Evolutionary conservation across 2,329 filamentous ascomycete genomes (phyloP), one percentile per base, ranked within the genome.

Genomic region (Beauveria scarabaeidicola): DNA sequence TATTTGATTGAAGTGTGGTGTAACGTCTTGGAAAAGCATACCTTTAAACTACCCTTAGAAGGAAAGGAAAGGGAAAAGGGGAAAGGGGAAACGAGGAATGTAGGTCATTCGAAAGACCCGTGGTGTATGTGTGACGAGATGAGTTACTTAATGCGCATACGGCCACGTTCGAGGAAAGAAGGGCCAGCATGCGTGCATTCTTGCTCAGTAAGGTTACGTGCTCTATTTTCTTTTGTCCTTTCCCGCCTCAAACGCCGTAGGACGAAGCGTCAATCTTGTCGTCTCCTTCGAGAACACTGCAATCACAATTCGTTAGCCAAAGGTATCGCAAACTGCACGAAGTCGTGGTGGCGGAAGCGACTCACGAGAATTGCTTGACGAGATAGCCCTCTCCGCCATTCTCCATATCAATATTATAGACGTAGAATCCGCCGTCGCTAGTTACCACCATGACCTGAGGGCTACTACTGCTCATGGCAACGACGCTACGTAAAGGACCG

Each of bases 401-500:
- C 66, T 96, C 92, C 78, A 99, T 84, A 71, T 99, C 92, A 58
- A 99, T 91, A 64, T 90, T 93, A 74, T 93, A 99, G 32, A 97
- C 88, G 67, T 94, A 96, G 69, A 97, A 97, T 25, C 88, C 88
- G 10, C 94, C 94, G 70, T 99, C 94, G 66, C 89, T 97, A 0
- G 94, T 99, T 15, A 97, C 92, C 0, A 97, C 90, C 92, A 99
- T 97, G 52, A 99, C 90, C 68, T 97, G 92, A 1, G 94, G 94
- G 27, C 89, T 92, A 70, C 87, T 96, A 68, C 88, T 94, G 70
- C 90, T 96, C 87, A 99, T 95, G 9, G 94, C 93, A 47, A 99
- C 94, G n/a, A 99, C 93, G 65, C 91, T 96, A 64, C 89, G 81
- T 44, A 96, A 74, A 0, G 90, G 86, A 0, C 80, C 66, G 6